phyloP scores from a whole-genome alignment of 2,329 filamentous ascomycete genomes.

The Colletotrichum scovillei region DNA sequence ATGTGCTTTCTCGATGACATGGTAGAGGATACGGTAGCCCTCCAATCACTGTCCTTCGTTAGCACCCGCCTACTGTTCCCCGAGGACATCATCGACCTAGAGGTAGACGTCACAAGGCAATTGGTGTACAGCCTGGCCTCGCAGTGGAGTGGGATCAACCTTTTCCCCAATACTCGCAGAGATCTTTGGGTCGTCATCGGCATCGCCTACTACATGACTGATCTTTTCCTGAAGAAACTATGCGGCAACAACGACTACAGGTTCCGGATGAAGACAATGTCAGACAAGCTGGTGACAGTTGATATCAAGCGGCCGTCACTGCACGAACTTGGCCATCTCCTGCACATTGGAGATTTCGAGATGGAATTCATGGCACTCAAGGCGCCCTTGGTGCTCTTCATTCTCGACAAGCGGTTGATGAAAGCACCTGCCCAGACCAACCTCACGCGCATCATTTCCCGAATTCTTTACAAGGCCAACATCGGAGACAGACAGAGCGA shows the following conservation, averaged over 20 bases:
- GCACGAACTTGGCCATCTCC: slow-evolving; percentile 79
- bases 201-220: slow-evolving; percentile 94
- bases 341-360: slow-evolving; percentile 87
- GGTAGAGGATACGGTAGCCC: slow-evolving; percentile 77
- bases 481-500: slow-evolving; percentile 71
- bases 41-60: slow-evolving; percentile 87
- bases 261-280: slow-evolving; percentile 86
- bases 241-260: slow-evolving; percentile 96
- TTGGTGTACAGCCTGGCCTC: slow-evolving; percentile 87
- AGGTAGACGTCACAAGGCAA: slow-evolving; percentile 81
- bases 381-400: slow-evolving; percentile 90
- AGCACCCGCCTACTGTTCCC: slow-evolving; percentile 89
- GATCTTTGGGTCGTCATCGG: slow-evolving; percentile 93
- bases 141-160: slow-evolving; percentile 95
- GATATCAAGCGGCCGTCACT: slow-evolving; percentile 88
- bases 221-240: slow-evolving; percentile 88
- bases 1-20: slow-evolving; percentile 95
- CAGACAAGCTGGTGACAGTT: slow-evolving; percentile 83
- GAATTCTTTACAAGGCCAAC: slow-evolving; percentile 87
- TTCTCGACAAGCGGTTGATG: slow-evolving; percentile 88
- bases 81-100: slow-evolving; percentile 84
- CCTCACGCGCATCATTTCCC: slow-evolving; percentile 85
- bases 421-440: slow-evolving; percentile 80
- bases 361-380: slow-evolving; percentile 92
- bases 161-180: slow-evolving; percentile 82